Base-by-base conservation (phyloP, 2,329 filamentous ascomycete species). In the Ophiosphaerella narmari region DNA sequence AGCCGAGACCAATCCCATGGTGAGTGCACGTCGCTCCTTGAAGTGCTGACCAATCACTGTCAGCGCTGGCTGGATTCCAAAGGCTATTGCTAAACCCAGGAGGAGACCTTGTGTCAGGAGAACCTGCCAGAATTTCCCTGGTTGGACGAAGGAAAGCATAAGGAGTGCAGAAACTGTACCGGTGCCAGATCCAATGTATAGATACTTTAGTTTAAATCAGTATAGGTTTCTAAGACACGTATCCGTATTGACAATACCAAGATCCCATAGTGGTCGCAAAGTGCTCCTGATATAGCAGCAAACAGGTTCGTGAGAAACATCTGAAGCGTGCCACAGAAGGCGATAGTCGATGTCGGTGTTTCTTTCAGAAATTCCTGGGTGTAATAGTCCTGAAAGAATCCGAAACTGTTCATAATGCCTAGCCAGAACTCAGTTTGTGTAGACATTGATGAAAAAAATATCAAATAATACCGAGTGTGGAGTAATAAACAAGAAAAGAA, bases 211-310 rank as follows among this genome's bases (percentile, higher is more conserved):
- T 53, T 8, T 14, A 12, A 6, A 21, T 59, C 11, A 57, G 47
- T 32, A 13, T 21, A 4, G 2, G 29, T 4, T 3, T 23, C 29
- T 12, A 21, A 11, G 29, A 18, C n/a, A 33, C 18, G 26, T 16
- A 31, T 7, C 21, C 4, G 32, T 12, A 72, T 48, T 16, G 77
- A 57, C 16, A n/a, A 39, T 43, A 74, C 78, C 33, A 78, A 77
- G 0, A 86, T 80, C 0, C 86, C 86, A 47, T 83, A 83, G 31
- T 71, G 78, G 61, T 89, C 87, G 58, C 82, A 88, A 0, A 86
- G 40, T 14, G 80, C 80, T 1, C 86, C 86, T n/a, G 84, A 78
- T 5, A 88, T 55, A 0, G 84, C 81, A 0, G 84, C 83, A 52
- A 80, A 61, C n/a, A 63, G 71, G 60, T 80, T 80, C 73, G 85